Base-by-base conservation (phyloP, 2,329 filamentous ascomycete species). In the Biscogniauxia marginata region DNA sequence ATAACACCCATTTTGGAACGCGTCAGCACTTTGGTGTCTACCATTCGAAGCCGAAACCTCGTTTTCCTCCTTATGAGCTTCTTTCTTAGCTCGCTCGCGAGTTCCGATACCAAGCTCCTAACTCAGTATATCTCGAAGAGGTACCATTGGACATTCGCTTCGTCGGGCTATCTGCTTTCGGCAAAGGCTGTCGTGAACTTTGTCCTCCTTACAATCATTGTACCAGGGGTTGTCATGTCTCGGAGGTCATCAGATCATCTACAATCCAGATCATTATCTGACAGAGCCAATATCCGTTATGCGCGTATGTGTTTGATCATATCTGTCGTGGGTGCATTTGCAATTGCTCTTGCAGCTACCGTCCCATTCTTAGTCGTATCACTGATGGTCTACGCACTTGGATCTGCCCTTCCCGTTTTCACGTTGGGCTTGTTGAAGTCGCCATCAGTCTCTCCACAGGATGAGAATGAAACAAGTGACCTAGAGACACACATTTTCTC, bases 121-220 rank as follows among this genome's bases (percentile, higher is more conserved):
- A 71, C 78, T 1, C 77, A 80, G 55, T 81, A 80, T 60, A 80
- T 81, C 59, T 81, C 79, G 0, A 79, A 74, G 58, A 71, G 78
- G 0, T 81, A 79, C 44, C 52, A 64, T 19, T 80, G 78, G 78
- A 72, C 69, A 0, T 79, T 81, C 56, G 72, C 76, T 1, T 71
- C 71, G 0, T 76, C 78, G 0, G 79, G 79, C 5, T 81, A 80
- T 52, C 67, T 81, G 2, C 66, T 81, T 7, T 79, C 78, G 0
- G 71, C 66, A 3, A 81, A 81, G 57, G 79, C 78, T 2, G 64
- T 79, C 3, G 73, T 80, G 46, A 81, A 81, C 60, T 79, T 81
- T 45, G 61, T 72, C 0, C 61, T 80, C 1, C 68, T 81, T 3
- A 75, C 73, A 0, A 52, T 77, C 1, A 56, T 79, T 0, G 68